Percentiles rank a stretch among this genome's conserved stretches.
Conservation (phyloP, 2,329 filamentous ascomycete species). For the Nigrospora osmanthi region DNA sequence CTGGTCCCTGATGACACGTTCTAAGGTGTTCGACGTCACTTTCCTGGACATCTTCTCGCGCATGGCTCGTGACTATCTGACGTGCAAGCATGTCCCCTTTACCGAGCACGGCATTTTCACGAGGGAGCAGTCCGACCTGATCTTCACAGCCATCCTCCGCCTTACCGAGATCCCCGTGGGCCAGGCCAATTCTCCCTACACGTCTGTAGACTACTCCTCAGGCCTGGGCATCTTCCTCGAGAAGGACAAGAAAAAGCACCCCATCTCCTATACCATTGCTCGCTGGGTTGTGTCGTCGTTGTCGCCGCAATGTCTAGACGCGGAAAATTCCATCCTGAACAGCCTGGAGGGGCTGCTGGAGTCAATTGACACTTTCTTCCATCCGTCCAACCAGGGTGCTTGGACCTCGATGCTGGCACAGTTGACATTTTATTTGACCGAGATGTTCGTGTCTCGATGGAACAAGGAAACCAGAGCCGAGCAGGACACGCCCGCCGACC, state of each 20-base stretch:
- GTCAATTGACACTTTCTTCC: constrained; percentile 96
- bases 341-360: constrained; percentile 88
- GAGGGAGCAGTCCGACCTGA: constrained; percentile 79
- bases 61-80: constrained; percentile 74
- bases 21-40: constrained; percentile 76
- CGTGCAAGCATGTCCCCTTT: constrained; percentile 69
- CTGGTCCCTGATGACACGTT: constrained; percentile 89
- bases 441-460: constrained; percentile 97
- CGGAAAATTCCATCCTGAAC: constrained; percentile 71
- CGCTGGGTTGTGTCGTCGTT: constrained; percentile 90
- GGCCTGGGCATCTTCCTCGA: constrained; percentile 83
- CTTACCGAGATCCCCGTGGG: constrained; percentile 94
- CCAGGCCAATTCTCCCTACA: constrained; percentile 90
- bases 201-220: constrained; percentile 71
- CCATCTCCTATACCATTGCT: constrained; percentile 83
- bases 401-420: constrained; percentile 91
- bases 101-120: constrained; percentile 86
- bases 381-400: constrained; percentile 86
- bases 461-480: constrained; percentile 92
- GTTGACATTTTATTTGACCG: constrained; percentile 83
- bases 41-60: constrained; percentile 88
- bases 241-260: constrained; percentile 89
- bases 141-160: constrained; percentile 86
- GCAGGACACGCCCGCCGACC: constrained; percentile 73
- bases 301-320: constrained; percentile 72